Percentiles rank a stretch among this genome's conserved stretches.
phyloP scores from a whole-genome alignment of 306 rosid genomes.

The Notholithocarpus densiflorus region DNA sequence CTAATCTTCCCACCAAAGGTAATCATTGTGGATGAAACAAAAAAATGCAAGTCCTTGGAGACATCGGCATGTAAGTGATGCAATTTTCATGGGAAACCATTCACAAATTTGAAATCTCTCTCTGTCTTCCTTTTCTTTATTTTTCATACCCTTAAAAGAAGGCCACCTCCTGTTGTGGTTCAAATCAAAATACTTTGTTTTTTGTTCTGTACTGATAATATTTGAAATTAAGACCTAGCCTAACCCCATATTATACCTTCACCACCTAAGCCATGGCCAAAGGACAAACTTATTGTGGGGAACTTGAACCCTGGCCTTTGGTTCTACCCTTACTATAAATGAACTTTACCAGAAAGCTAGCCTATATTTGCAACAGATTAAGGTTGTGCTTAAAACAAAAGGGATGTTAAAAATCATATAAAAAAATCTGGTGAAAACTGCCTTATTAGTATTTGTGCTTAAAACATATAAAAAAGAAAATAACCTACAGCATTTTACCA shows the following conservation, averaged over 20 bases:
- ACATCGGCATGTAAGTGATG: neutral
- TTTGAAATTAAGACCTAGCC: conserved; percentile 8
- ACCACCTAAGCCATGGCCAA: conserved; percentile 6
- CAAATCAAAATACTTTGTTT: neutral
- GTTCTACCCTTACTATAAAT: neutral
- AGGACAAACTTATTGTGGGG: neutral
- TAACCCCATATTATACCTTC: neutral
- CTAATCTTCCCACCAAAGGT: too few species aligned
- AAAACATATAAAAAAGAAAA: neutral
- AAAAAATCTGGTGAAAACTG: conserved; percentile 1
- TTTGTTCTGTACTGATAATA: conserved; percentile 5
- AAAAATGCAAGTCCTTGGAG: neutral
- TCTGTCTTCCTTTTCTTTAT: neutral
- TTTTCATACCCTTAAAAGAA: neutral
- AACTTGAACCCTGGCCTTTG: neutral
- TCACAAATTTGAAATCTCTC: neutral
- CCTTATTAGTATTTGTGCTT: neutral
- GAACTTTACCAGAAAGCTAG: neutral
- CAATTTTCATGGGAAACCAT: neutral
- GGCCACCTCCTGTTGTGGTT: too few species aligned
- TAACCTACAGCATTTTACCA: neutral
- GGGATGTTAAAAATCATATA: neutral
- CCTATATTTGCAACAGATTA: neutral
- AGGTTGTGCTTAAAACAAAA: neutral
- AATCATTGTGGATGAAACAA: neutral